These are phyloP conservation scores for Takashimella koratensis DNA, from an alignment of 1,284 basidiomycete genomes.

Conservation along the genomic window DNA sequence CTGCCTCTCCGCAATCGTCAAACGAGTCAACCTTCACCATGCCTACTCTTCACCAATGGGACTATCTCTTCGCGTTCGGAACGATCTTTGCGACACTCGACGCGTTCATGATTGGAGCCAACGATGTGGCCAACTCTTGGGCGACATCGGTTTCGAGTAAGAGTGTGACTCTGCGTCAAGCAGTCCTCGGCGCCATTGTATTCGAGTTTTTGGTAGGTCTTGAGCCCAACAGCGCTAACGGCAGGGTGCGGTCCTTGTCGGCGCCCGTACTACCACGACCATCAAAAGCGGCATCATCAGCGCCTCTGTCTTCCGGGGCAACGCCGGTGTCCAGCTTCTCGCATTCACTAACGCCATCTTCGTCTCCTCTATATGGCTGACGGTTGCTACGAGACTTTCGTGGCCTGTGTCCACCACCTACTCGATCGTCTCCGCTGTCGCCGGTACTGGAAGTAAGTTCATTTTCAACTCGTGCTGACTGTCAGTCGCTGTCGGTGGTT, in stretches of 20 bases:
- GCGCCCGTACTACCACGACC: slow-evolving; percentile 50
- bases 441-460: slow-evolving; percentile 54
- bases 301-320: slow-evolving; percentile 44
- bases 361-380: slow-evolving; percentile 49
- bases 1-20: too few relatives aligned
- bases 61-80: slow-evolving; percentile 52
- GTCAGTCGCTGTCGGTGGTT: slow-evolving; percentile 51
- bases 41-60: slow-evolving; percentile 51
- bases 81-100: slow-evolving; percentile 50
- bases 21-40: slow-evolving; percentile 54
- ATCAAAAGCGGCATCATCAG: slow-evolving; percentile 53
- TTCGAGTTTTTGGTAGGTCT: slow-evolving; percentile 46
- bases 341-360: slow-evolving; percentile 51
- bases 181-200: slow-evolving; percentile 47
- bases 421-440: slow-evolving; percentile 52
- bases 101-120: slow-evolving; percentile 53
- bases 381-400: slow-evolving; percentile 46
- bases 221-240: neutral
- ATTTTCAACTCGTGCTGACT: too few relatives aligned
- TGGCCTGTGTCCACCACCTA: slow-evolving; percentile 53
- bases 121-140: slow-evolving; percentile 50
- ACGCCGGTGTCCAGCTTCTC: slow-evolving; percentile 52
- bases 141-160: slow-evolving; percentile 53
- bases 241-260: slow-evolving; percentile 50
- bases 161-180: slow-evolving; percentile 51